Conservation (phyloP, 2,329 filamentous ascomycete genomes). For the Penicillium freii region DNA sequence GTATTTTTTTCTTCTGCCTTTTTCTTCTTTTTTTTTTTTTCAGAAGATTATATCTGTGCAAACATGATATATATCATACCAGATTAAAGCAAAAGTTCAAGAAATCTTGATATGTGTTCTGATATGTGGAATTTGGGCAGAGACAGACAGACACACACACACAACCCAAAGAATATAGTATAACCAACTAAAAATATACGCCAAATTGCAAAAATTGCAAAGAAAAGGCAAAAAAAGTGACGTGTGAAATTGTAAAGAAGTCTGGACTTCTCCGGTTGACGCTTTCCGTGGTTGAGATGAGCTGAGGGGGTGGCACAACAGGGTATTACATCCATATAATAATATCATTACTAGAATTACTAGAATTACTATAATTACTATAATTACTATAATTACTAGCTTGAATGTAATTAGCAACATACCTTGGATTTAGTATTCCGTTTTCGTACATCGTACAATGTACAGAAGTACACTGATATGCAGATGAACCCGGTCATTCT, state of each 20-base stretch:
- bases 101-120: not conserved
- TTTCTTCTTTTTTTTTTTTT: not conserved
- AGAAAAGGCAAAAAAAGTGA: slow-evolving; percentile 15
- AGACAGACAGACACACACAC: not conserved
- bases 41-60: not conserved
- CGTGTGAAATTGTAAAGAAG: slow-evolving; percentile 20
- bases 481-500: not conserved
- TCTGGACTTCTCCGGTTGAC: slow-evolving; percentile 6
- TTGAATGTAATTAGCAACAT: not conserved
- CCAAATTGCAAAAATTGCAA: not conserved
- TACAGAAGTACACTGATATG: not conserved
- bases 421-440: not conserved
- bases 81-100: not conserved
- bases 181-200: not conserved
- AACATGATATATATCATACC: not conserved
- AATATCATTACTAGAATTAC: no score
- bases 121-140: not conserved
- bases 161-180: not conserved
- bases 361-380: not conserved
- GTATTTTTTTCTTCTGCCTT: not conserved
- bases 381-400: not conserved
- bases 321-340: not conserved
- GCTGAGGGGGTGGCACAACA: slow-evolving; percentile 8
- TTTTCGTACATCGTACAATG: not conserved
- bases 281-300: slow-evolving; percentile 11